Evolutionary conservation across 2,329 filamentous ascomycete species (phyloP).

Genomic region (Aurifilum marmelostoma): DNA sequence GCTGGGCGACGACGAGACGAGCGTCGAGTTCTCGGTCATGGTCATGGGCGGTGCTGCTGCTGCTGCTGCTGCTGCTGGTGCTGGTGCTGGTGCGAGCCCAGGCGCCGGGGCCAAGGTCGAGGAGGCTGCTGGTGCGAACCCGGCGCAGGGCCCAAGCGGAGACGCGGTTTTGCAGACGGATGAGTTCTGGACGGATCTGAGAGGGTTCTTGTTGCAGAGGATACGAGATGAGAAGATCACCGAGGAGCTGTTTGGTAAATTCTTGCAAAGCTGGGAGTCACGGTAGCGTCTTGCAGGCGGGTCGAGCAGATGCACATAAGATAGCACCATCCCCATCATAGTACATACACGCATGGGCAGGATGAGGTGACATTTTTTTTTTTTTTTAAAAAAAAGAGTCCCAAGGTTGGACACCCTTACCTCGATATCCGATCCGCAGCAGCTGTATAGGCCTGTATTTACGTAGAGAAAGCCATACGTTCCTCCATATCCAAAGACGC

Average conservation of each 20-base stretch:
- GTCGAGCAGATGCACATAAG: background rate
- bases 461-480: background rate
- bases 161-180: constrained; percentile 66
- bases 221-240: constrained; percentile 72
- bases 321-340: background rate
- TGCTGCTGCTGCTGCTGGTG: constrained; percentile 38
- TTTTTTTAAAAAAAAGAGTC: too few species aligned
- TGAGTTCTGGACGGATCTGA: constrained; percentile 86
- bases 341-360: background rate
- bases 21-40: constrained; percentile 80
- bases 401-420: background rate
- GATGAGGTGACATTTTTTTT: too few species aligned
- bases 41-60: constrained; percentile 31
- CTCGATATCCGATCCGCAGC: background rate
- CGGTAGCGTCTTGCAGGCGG: background rate
- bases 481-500: background rate
- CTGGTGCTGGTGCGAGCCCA: constrained; percentile 31
- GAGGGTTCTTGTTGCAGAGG: constrained; percentile 77
- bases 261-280: constrained; percentile 70
- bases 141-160: constrained; percentile 58
- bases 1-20: constrained; percentile 57
- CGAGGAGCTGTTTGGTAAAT: constrained; percentile 66
- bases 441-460: background rate
- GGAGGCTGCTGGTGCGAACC: constrained; percentile 41
- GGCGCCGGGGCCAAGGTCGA: constrained; percentile 40